phyloP scores from a whole-genome alignment of 192 early-diverging fungal species.

The Linnemannia schmuckeri region DNA sequence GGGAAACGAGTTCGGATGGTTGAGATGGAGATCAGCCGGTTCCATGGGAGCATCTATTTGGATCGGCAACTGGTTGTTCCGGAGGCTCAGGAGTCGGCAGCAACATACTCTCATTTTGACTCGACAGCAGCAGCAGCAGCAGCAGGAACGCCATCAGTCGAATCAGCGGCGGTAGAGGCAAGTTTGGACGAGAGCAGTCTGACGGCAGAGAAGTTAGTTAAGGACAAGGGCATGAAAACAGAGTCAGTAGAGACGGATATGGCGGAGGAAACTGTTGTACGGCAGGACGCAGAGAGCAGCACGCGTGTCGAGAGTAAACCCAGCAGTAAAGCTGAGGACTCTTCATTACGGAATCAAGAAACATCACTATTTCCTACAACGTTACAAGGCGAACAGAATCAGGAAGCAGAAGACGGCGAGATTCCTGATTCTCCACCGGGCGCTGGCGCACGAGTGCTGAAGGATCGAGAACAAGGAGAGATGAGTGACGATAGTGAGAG shows the following conservation, averaged over 20 bases:
- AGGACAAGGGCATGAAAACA: background rate
- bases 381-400: background rate
- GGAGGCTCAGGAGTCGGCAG: background rate
- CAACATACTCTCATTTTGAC: background rate
- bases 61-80: slow-evolving; percentile 31
- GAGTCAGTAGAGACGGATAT: background rate
- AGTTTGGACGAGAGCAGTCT: no score
- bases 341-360: background rate
- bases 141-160: background rate
- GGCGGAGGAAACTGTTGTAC: no score
- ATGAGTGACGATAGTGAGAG: background rate
- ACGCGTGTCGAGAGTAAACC: background rate
- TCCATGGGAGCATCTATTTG: slow-evolving; percentile 72
- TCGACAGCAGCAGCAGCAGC: background rate
- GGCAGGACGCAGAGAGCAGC: background rate
- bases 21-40: slow-evolving; percentile 74
- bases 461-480: background rate
- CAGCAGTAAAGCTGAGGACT: background rate
- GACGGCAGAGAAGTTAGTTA: background rate
- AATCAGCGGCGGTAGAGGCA: background rate
- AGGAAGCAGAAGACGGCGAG: slow-evolving; percentile 38
- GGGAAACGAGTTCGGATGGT: slow-evolving; percentile 70
- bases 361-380: background rate
- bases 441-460: slow-evolving; percentile 27
- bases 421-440: slow-evolving; percentile 25